These are phyloP conservation scores for Nigrospora osmanthi DNA, from an alignment of 2,329 filamentous ascomycete genomes.

Conservation along the genomic window DNA sequence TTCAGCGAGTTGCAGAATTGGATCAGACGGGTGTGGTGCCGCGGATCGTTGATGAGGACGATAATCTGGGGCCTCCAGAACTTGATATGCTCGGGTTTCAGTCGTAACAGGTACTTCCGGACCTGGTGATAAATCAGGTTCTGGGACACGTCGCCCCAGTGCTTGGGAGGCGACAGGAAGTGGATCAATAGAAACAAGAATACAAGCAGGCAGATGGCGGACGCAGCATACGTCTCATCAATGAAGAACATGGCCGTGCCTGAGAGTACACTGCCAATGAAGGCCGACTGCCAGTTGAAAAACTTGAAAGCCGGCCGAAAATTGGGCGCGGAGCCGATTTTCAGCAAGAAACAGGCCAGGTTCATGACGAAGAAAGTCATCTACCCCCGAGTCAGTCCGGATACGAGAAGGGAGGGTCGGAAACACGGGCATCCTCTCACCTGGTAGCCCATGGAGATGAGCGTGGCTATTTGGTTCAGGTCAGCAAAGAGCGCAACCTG, in stretches of 20 bases:
- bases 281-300: conserved; percentile 80
- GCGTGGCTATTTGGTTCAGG: conserved; percentile 80
- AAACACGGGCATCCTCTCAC: conserved; percentile 23
- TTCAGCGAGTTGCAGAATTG: conserved; percentile 90
- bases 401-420: neutral
- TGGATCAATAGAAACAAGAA: conserved; percentile 80
- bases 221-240: conserved; percentile 70
- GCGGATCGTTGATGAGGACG: conserved; percentile 73
- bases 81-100: conserved; percentile 84
- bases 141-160: conserved; percentile 86
- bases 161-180: conserved; percentile 76
- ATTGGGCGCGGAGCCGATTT: conserved; percentile 81
- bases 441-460: conserved; percentile 86
- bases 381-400: conserved; percentile 22
- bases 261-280: conserved; percentile 66
- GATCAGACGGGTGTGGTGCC: conserved; percentile 75
- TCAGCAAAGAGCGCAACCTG: conserved; percentile 77
- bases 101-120: conserved; percentile 75
- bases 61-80: conserved; percentile 89
- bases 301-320: conserved; percentile 85
- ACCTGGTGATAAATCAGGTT: conserved; percentile 83
- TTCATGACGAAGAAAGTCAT: conserved; percentile 92
- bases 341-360: conserved; percentile 76
- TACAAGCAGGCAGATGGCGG: conserved; percentile 65
- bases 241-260: conserved; percentile 86